phyloP scores from a whole-genome alignment of 1,284 basidiomycete genomes.

The Puccinia triticina region DNA sequence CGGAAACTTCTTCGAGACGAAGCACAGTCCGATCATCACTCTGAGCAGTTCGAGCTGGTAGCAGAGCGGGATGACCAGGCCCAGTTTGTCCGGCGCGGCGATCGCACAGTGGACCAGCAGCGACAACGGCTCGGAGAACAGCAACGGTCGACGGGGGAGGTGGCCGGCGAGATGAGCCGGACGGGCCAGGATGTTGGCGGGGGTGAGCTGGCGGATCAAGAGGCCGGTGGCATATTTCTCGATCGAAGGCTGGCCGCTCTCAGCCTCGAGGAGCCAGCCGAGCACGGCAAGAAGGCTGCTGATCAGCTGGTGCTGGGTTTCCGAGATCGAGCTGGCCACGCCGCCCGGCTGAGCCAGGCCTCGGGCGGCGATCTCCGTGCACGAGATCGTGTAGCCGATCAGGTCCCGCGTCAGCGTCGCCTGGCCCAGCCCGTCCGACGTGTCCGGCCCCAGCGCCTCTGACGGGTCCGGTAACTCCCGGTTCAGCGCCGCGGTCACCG shows the following conservation, averaged over 20 bases:
- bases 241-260: constrained; percentile 46
- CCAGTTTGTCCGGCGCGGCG: constrained; percentile 81
- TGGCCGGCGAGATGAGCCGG: constrained; percentile 8
- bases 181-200: constrained; percentile 66
- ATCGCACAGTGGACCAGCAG: constrained; percentile 84
- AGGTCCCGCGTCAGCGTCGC: constrained; percentile 87
- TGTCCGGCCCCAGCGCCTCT: constrained; percentile 12
- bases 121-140: constrained; percentile 80
- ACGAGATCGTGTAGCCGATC: constrained; percentile 80
- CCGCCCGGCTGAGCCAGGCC: constrained; percentile 66
- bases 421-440: constrained; percentile 26
- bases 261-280: constrained; percentile 65
- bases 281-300: constrained; percentile 74
- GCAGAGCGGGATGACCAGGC: constrained; percentile 77
- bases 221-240: constrained; percentile 65
- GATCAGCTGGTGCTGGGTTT: constrained; percentile 75
- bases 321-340: constrained; percentile 74
- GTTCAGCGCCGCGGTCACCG: constrained; percentile 60
- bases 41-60: constrained; percentile 87
- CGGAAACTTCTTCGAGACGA: constrained; percentile 11
- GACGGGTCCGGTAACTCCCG: constrained; percentile 49
- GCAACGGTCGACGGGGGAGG: constrained; percentile 64
- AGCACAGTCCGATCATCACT: constrained; percentile 72
- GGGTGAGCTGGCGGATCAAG: constrained; percentile 70
- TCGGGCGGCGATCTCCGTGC: constrained; percentile 78